Evolutionary conservation across 192 early-diverging fungal genomes (phyloP).

Genomic region (Piromyces finnis): DNA sequence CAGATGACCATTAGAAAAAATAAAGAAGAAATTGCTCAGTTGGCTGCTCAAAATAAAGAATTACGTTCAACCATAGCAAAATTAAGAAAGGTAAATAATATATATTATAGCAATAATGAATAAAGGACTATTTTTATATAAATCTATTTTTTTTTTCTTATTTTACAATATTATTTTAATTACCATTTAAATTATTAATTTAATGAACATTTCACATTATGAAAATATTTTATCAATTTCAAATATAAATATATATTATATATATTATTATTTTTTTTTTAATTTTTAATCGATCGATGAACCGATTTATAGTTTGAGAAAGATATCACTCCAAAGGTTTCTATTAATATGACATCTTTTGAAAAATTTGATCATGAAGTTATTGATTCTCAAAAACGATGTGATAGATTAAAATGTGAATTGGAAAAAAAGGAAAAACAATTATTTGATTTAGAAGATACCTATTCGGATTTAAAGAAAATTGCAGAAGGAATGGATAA

Average conservation of each 20-base stretch:
- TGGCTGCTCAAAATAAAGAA: constrained; percentile 30
- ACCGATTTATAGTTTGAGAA: constrained; percentile 6
- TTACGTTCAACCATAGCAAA: constrained; percentile 28
- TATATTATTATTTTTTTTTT: no score
- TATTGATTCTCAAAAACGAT: constrained; percentile 35
- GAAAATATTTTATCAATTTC: no score
- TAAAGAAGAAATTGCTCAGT: constrained; percentile 33
- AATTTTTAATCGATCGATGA: no score
- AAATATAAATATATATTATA: no score
- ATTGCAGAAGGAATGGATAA: neutral
- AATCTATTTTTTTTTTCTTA: no score
- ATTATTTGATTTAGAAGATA: constrained; percentile 10
- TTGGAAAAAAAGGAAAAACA: constrained; percentile 21
- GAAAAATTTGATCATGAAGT: constrained; percentile 38
- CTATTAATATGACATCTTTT: constrained; percentile 22
- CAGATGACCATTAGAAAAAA: constrained; percentile 43
- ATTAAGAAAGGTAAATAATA: constrained; percentile 27
- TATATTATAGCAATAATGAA: constrained; percentile 9
- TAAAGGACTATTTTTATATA: constrained; percentile 11
- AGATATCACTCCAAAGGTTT: neutral
- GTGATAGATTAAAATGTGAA: constrained; percentile 34
- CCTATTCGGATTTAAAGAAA: neutral
- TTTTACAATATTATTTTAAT: no score
- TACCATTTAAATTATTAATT: no score
- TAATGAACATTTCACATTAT: no score